A percentile compares a stretch with the other conserved stretches of the same genome.
These are phyloP conservation scores for Taphrina confusa DNA, from an alignment of 1,139 yeast species.

Conservation along the genomic window DNA sequence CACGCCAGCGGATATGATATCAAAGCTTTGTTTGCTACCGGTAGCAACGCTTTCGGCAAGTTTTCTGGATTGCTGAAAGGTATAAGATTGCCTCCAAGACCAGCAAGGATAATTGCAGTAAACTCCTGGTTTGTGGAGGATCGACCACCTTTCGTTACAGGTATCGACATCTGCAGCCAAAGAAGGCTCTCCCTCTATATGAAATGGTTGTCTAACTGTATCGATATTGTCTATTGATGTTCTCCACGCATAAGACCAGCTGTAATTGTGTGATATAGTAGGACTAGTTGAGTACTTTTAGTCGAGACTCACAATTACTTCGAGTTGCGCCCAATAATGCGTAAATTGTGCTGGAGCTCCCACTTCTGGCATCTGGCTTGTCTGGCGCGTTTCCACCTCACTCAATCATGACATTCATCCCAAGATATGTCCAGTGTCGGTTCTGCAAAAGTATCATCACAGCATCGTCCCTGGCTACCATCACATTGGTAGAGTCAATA, in stretches of 20 bases:
- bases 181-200: background rate
- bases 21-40: slow-evolving; percentile 90
- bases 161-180: background rate
- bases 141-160: background rate
- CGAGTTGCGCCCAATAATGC: too few species aligned
- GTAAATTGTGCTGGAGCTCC: slow-evolving; percentile 1
- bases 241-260: too few species aligned
- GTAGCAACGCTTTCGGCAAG: slow-evolving; percentile 76
- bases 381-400: too few species aligned
- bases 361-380: background rate
- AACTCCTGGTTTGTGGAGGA: slow-evolving; percentile 30
- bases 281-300: too few species aligned
- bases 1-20: slow-evolving; percentile 83
- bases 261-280: too few species aligned
- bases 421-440: too few species aligned
- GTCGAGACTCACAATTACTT: too few species aligned
- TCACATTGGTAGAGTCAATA: too few species aligned
- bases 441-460: too few species aligned
- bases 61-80: slow-evolving; percentile 37
- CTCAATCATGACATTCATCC: too few species aligned
- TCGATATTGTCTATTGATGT: too few species aligned
- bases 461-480: too few species aligned
- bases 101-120: slow-evolving; percentile 37
- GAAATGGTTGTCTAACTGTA: background rate
- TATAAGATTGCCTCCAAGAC: slow-evolving; percentile 37